phyloP scores from a whole-genome alignment of 306 rosid species.

The Trichosanthes truncata region DNA sequence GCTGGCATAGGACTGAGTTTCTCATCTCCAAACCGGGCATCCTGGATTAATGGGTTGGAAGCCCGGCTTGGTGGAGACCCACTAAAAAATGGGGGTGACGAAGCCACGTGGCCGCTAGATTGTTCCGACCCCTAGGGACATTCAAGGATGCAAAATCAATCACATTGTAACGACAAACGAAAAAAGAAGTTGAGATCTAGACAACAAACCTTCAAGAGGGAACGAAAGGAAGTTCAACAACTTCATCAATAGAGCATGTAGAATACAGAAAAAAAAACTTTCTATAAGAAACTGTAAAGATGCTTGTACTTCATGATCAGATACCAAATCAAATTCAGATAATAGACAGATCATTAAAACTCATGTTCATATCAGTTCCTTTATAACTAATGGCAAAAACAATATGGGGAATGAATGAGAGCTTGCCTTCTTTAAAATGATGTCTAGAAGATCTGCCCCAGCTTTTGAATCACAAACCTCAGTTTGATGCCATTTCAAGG shows the following conservation, averaged over 20 bases:
- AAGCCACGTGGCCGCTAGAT: slow-evolving; percentile 31
- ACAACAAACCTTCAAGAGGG: not conserved
- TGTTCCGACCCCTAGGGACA: slow-evolving; percentile 35
- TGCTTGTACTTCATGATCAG: not conserved
- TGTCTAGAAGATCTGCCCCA: slow-evolving; percentile 72
- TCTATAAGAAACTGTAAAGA: not conserved
- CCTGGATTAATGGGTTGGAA: slow-evolving; percentile 66
- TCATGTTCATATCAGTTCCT: not conserved
- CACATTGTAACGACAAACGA: not conserved
- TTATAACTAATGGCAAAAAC: not conserved
- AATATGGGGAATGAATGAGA: not conserved
- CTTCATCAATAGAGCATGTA: not conserved
- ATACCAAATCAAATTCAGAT: not conserved
- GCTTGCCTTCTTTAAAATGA: slow-evolving; percentile 57
- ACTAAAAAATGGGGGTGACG: slow-evolving; percentile 76
- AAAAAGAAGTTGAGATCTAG: not conserved
- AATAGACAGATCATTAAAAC: not conserved
- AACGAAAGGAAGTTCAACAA: not conserved
- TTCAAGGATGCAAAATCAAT: not conserved
- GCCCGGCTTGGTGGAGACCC: slow-evolving; percentile 83
- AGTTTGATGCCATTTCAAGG: slow-evolving; percentile 37
- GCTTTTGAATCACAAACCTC: slow-evolving; percentile 43
- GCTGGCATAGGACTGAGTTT: slow-evolving; percentile 23
- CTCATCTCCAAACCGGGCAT: slow-evolving; percentile 62
- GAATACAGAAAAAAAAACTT: not conserved